A percentile compares a stretch with the other conserved stretches of the same genome.
Conservation (phyloP, 805 yeast genomes). For the Candida taoyuanica region DNA sequence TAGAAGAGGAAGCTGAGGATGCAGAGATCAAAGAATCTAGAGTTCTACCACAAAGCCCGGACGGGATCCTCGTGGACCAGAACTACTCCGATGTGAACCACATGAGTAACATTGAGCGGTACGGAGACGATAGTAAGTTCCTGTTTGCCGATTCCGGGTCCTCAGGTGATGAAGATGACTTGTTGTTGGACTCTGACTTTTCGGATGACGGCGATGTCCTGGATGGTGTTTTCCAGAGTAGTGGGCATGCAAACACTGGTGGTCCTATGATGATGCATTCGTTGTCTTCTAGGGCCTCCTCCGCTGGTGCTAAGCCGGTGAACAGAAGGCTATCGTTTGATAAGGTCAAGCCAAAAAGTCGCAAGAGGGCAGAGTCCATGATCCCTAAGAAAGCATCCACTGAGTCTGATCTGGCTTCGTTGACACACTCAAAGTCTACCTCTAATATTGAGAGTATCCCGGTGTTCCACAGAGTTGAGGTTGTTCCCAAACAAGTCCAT, state of each 20-base stretch:
- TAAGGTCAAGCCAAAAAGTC: conserved; percentile 11
- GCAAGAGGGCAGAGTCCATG: conserved; percentile 18
- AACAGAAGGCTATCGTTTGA: conserved; percentile 23
- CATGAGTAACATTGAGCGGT: conserved; percentile 13
- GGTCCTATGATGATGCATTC: conserved; percentile 2
- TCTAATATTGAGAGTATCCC: conserved; percentile 1
- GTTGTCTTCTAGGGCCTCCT: conserved; percentile 16
- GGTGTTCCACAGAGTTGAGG: conserved; percentile 6
- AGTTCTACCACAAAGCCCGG: not conserved
- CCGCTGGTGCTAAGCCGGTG: conserved; percentile 9
- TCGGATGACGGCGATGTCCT: conserved; percentile 37
- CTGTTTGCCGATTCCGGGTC: conserved; percentile 23
- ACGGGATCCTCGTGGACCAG: conserved; percentile 24
- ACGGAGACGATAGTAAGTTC: conserved; percentile 13
- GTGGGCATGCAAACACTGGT: conserved; percentile 18
- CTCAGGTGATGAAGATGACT: conserved; percentile 29
- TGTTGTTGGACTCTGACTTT: conserved; percentile 29
- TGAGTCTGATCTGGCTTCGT: conserved; percentile 1
- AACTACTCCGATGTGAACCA: conserved; percentile 24
- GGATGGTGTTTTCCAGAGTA: conserved; percentile 35
- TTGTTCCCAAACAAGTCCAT: not conserved
- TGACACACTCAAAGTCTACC: conserved; percentile 5
- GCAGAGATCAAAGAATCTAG: conserved; percentile 8
- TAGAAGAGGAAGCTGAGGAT: conserved; percentile 8
- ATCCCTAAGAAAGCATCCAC: conserved; percentile 1